Evolutionary conservation across 2,329 filamentous ascomycete genomes (phyloP), one percentile per base, ranked within the genome.

Genomic region (Eutypella sp.): DNA sequence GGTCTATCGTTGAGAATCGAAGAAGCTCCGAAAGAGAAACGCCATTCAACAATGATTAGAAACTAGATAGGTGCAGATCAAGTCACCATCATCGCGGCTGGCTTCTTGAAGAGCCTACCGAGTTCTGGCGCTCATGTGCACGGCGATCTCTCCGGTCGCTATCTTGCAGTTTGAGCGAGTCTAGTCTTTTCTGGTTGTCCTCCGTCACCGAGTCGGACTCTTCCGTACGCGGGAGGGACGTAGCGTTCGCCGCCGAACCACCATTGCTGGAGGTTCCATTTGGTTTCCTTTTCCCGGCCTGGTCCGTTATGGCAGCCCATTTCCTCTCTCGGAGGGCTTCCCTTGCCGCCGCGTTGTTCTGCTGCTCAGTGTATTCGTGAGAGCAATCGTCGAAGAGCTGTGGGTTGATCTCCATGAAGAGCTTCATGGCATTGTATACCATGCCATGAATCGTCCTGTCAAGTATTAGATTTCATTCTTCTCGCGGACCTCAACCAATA

Each of bases 341-440:
- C 46, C 91, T 83, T 49, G 89, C 81, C n/a, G 87, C 84, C 3
- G 91, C 89, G 52, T 82, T 93, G 68, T 95, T 95, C 69, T 97
- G 92, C 60, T 93, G 86, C 67, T 97, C 92, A 5, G 91, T 95
- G 69, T 99, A 99, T 54, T 97, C 91, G 62, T 96, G 92, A 29
- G 93, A 96, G 70, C 93, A 99, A 64, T 99, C 93, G 58, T 99
- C 93, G 60, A 99, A 99, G 19, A 99, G 80, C 66, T 96, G 91
- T 9, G 93, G 93, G 66, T 97, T 97, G 61, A 99, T 96, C 67
- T 99, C 93, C 93, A 99, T 99, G 69, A 99, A 99, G 31, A 99
- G 80, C 67, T 99, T 99, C 93, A 99, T 97, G 47, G 93, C 93
- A 61, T 97, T 99, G 68, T 97, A 97, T 10, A 99, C 93, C 92